Conservation (phyloP, 164 flowering plant genomes). For the Amborella trichopoda region DNA sequence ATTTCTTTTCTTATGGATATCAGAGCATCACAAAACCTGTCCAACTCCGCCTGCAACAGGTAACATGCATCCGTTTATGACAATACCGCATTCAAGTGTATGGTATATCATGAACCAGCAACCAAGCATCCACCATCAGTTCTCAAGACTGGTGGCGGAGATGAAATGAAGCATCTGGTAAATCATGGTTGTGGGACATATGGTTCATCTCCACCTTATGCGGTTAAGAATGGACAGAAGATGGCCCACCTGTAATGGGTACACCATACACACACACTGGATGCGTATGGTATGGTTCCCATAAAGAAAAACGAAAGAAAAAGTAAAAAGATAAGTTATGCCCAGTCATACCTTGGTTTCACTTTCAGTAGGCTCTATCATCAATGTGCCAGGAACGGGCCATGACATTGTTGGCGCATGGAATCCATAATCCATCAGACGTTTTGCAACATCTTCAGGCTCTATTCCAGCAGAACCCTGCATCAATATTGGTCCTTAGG, state of each 20-base stretch:
- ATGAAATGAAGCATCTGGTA: too few relatives aligned
- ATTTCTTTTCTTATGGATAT: slow-evolving; percentile 95
- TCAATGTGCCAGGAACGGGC: slow-evolving; percentile 99
- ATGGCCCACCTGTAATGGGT: too few relatives aligned
- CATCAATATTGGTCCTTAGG: too few relatives aligned
- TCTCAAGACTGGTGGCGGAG: too few relatives aligned
- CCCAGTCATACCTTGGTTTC: slow-evolving; percentile 75
- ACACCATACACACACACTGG: too few relatives aligned
- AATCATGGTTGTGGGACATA: too few relatives aligned
- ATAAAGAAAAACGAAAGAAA: background rate
- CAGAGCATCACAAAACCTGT: slow-evolving; percentile 92
- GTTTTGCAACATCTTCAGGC: slow-evolving; percentile 96
- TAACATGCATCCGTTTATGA: background rate
- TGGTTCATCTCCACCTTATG: too few relatives aligned
- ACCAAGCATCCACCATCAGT: too few relatives aligned
- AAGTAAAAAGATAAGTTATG: background rate
- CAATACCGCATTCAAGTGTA: too few relatives aligned
- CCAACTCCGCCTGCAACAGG: slow-evolving; percentile 76
- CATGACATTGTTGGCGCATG: slow-evolving; percentile 99
- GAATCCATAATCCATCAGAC: slow-evolving; percentile 96
- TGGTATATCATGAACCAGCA: too few relatives aligned
- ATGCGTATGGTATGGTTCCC: background rate
- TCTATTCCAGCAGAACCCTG: slow-evolving; percentile 93
- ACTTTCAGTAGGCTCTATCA: slow-evolving; percentile 99
- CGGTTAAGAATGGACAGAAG: too few relatives aligned